Base-by-base conservation (phyloP, 257 asterid species). In the Linderniella brevidens region DNA sequence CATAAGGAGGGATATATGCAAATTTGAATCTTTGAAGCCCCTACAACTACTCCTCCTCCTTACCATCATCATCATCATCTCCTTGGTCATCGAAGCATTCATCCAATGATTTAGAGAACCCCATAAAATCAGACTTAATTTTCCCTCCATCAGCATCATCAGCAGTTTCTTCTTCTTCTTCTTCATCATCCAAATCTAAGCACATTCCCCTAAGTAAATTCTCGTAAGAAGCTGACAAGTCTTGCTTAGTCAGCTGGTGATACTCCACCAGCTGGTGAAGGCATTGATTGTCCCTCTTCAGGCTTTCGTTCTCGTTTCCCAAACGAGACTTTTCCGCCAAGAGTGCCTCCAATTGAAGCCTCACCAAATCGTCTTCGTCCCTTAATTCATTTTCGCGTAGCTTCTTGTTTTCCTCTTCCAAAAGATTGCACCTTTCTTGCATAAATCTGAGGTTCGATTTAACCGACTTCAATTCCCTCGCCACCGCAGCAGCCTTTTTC, bases 311-410 rank as follows among this genome's bases (percentile, higher is more conserved):
- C 51, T 88, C 98, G 58, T 64, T 76, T 11, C 93, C 98, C 49
- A 88, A 46, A 18, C 96, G 77, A 5, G 96, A 88, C 25, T 88
- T 88, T 46, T 88, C 98, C 12, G 96, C 85, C 9, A 88, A 75
- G 47, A 88, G 93, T 19, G 87, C 79, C 66, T 88, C 98, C 67
- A 88, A 17, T 59, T 88, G 98, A 52, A 88, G 94, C 82, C 98
- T 80, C 66, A 84, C 97, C 79, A 90, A 64, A 66, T 90, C 99
- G 51, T 90, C 99, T 52, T 90, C 98, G n/a, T 84, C 94, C 13
- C 43, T 64, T 52, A 64, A 51, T 52, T 60, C 51, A 50, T 93
- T 92, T 37, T 68, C 73, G 0, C 93, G 83, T 50, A 90, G 93
- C 61, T 73, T 78, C 46, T 58, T 68, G 60, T 90, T 90, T 64